Conservation (phyloP, 805 yeast species). For the Suhomyces sp. region DNA sequence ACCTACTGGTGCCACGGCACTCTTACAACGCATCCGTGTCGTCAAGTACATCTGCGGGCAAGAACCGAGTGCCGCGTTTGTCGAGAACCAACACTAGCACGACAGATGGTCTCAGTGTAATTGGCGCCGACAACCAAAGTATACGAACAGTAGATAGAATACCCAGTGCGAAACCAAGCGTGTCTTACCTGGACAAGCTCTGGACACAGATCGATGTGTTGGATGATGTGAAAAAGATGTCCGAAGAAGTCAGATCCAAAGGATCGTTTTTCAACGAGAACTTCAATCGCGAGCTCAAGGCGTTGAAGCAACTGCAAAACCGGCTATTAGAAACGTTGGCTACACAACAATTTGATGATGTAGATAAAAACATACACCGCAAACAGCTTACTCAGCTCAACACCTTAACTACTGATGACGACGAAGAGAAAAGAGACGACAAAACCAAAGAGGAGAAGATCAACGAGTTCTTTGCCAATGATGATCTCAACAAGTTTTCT, state of each 20-base stretch:
- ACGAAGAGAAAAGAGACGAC: not conserved
- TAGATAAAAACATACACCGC: constrained; percentile 10
- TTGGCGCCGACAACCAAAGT: constrained; percentile 13
- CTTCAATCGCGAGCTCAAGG: constrained; percentile 50
- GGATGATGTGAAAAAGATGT: constrained; percentile 70
- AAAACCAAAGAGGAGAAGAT: constrained; percentile 26
- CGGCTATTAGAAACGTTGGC: constrained; percentile 33
- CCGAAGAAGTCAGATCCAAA: constrained; percentile 40
- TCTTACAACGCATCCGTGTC: constrained; percentile 11
- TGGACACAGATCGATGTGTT: constrained; percentile 88
- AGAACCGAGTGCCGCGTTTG: constrained; percentile 2
- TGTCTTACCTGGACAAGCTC: constrained; percentile 67
- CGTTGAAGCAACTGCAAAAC: constrained; percentile 55
- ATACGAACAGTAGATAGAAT: constrained; percentile 44
- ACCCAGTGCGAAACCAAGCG: constrained; percentile 55
- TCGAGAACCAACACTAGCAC: constrained; percentile 18
- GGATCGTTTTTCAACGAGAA: constrained; percentile 51
- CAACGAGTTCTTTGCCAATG: constrained; percentile 24
- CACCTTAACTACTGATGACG: constrained; percentile 13
- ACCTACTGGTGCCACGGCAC: constrained; percentile 15
- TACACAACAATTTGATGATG: constrained; percentile 26
- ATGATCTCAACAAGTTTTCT: constrained; percentile 9
- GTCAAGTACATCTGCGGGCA: constrained; percentile 4
- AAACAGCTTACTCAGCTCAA: constrained; percentile 5
- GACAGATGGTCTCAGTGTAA: constrained; percentile 11